Evolutionary conservation across 148 eudicot genomes (phyloP), one percentile per base, ranked within the genome.

Genomic region (Chenopodium formosanum): DNA sequence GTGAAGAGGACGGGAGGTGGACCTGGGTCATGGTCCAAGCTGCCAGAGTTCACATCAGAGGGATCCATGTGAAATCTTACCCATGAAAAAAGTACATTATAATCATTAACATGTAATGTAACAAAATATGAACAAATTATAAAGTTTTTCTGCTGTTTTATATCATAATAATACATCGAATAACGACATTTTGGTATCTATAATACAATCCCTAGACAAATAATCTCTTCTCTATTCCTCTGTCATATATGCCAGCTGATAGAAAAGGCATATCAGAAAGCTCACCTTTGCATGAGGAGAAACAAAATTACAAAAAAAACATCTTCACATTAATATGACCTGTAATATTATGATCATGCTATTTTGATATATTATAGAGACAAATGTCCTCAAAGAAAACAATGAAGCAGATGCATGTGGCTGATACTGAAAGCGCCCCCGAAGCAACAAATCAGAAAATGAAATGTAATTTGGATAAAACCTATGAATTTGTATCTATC

Each of bases 31-130:
- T 66, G 86, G 90, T 85, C 90, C 90, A 85, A 82, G 56, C 81
- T 90, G 89, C 86, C 92, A 88, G 90, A 81, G 50, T 64, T 71
- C 77, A 53, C 73, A 63, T 73, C 83, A 85, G 84, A 83, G 83
- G 74, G 70, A 87, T 89, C 89, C 91, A 91, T 89, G 94, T 90
- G 90, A 89, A 79, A 70, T 32, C 75, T 68, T 12, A 27, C 69
- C 47, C 74, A 74, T 71, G 31, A 64, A 68, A 64, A 63, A 74
- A 79, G 83, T 83, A 85, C 79, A 70, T 80, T 25, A 66, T 34
- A 27, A 52, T 69, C 37, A 53, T 46, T 52, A 31, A 34, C 20
- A 70, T 72, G 11, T 44, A 9, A 50, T 50, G 53, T 37, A 37
- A 37, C 22, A 71, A 72, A 60, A 68, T 25, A 68, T 32, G 2